phyloP scores from a whole-genome alignment of 192 early-diverging fungal genomes.

The Umbelopsis vinacea region DNA sequence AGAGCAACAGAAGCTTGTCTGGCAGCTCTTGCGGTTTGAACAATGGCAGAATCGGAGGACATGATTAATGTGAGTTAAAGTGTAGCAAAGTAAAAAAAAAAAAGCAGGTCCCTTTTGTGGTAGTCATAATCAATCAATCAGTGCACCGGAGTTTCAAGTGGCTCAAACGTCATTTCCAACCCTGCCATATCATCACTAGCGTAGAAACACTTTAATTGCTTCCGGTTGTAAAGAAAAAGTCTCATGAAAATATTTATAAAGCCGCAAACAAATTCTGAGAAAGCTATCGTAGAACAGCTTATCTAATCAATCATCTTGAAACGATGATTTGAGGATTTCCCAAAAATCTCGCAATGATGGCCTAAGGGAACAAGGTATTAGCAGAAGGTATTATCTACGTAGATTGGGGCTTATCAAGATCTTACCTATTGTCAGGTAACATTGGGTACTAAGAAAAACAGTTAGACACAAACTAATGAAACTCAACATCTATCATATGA shows the following conservation, averaged over 20 bases:
- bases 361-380: neutral
- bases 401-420: neutral
- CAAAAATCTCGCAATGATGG: conserved; percentile 12
- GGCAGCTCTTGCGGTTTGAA: conserved; percentile 58
- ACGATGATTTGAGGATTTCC: conserved; percentile 22
- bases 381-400: neutral
- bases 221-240: too few relatives aligned
- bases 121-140: too few relatives aligned
- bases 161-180: too few relatives aligned
- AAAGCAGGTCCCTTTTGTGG: neutral
- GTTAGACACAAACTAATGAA: neutral
- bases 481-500: neutral
- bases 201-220: too few relatives aligned
- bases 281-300: neutral
- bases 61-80: neutral
- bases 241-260: neutral
- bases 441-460: conserved; percentile 66
- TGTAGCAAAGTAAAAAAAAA: neutral
- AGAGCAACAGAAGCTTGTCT: conserved; percentile 75
- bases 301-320: conserved; percentile 17
- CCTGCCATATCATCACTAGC: too few relatives aligned
- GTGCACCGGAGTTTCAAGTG: neutral
- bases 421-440: conserved; percentile 67
- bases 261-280: neutral
- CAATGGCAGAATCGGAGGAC: conserved; percentile 13